Base-by-base conservation (phyloP, 768 basidiomycete genomes). In the Daedalea quercina region DNA sequence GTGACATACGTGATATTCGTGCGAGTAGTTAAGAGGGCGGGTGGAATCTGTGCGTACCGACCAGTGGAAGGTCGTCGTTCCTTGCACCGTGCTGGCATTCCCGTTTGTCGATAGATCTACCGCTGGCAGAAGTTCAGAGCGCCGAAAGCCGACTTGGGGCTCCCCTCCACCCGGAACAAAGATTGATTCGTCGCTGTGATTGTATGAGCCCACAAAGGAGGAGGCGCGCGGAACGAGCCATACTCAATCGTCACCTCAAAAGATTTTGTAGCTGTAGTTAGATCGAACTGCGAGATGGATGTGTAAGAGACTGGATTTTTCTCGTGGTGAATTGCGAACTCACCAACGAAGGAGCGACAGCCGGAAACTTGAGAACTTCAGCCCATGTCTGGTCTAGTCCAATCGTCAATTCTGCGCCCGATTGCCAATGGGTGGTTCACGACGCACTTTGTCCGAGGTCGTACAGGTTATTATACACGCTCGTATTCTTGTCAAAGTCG, bases 401-500 rank as follows among this genome's bases (percentile, higher is more conserved):
- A 31, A 4, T 4, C 4, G 11, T 31, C 28, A 31, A 11, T 6
- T 11, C 6, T 11, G 28, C 11, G 28, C 11, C 4, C 28, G 28
- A 6, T 6, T 31, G 11, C 28, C n/a, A n/a, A 31, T 31, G 6
- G 6, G 28, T 31, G 28, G 6, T 31, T 6, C 4, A 11, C 28
- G 4, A 11, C 28, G 28, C 34, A 60, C 58, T 61, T 34, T 59
- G 44, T 11, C 60, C 60, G 45, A 57, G 60, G 15, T 57, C 58
- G 40, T 45, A 61, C 34, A 51, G 52, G 47, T 56, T 50, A 40
- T 57, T 53, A 34, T 54, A 61, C 9, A 57, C 46, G 44, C 59
- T 61, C n/a, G 59, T 48, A 24, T 61, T 54, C 46, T 59, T 59
- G 55, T 61, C 60, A 26, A 59, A 61, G 33, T 61, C 60, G 13